These are phyloP conservation scores for Didymella arachidicola DNA, from an alignment of 2,329 filamentous ascomycete genomes.

Conservation along the genomic window DNA sequence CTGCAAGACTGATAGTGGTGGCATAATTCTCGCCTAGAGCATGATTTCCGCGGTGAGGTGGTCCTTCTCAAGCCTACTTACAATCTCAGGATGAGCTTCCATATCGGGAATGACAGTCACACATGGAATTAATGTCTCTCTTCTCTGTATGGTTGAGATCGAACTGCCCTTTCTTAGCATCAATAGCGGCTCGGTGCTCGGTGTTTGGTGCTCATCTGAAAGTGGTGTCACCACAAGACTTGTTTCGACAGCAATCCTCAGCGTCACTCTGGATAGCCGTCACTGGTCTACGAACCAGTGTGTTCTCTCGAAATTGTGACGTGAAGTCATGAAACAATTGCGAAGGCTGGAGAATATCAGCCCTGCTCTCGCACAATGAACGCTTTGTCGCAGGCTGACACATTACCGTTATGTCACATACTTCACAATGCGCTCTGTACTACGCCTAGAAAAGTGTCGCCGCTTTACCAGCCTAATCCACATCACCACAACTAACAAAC, in stretches of 20 bases:
- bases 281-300: background rate
- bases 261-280: background rate
- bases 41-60: background rate
- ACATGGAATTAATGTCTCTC: background rate
- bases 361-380: background rate
- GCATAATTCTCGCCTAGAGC: too few relatives aligned
- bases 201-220: background rate
- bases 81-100: background rate
- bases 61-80: background rate
- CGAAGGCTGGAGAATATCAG: background rate
- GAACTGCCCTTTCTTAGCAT: conserved; percentile 5
- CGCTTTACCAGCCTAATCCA: background rate
- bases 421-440: background rate
- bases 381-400: background rate
- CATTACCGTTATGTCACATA: background rate
- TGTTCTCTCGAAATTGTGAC: background rate
- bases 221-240: background rate
- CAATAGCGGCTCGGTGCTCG: background rate
- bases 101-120: background rate
- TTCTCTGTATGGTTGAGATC: background rate
- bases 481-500: background rate
- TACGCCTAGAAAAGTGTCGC: background rate
- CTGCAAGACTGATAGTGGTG: background rate
- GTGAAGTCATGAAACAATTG: background rate
- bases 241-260: background rate